Conservation (phyloP, 768 basidiomycete species). For the Xerocomus potaroensis region DNA sequence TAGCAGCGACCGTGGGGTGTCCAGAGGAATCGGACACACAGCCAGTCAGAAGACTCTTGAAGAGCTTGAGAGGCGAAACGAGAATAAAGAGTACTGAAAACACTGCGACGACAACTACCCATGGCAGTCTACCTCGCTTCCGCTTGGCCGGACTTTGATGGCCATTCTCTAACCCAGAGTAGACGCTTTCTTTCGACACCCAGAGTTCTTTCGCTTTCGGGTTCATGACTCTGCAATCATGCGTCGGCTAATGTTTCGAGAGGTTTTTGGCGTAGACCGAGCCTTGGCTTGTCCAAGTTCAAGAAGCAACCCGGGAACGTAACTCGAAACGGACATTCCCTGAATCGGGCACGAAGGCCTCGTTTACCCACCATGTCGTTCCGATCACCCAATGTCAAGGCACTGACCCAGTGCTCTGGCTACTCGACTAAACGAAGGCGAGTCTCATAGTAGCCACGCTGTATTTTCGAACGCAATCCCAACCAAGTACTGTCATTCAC, state of each 20-base stretch:
- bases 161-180: neutral
- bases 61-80: conserved; percentile 8
- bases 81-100: conserved; percentile 18
- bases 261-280: no score
- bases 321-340: no score
- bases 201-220: neutral
- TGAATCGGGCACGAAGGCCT: no score
- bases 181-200: conserved; percentile 1
- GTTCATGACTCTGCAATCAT: conserved; percentile 3
- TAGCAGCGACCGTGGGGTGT: neutral
- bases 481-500: no score
- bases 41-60: neutral
- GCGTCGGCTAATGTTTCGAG: neutral
- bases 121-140: conserved; percentile 9
- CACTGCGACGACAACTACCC: conserved; percentile 11
- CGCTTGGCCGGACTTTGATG: conserved; percentile 5
- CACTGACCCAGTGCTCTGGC: no score
- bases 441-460: no score
- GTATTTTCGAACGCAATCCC: no score
- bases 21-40: neutral
- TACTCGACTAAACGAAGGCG: no score
- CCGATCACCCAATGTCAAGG: no score
- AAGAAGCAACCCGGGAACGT: no score
- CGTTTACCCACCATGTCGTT: no score
- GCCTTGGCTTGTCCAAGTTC: no score